phyloP scores from a whole-genome alignment of 2,329 filamentous ascomycete genomes.

The Pezicula radicicola region DNA sequence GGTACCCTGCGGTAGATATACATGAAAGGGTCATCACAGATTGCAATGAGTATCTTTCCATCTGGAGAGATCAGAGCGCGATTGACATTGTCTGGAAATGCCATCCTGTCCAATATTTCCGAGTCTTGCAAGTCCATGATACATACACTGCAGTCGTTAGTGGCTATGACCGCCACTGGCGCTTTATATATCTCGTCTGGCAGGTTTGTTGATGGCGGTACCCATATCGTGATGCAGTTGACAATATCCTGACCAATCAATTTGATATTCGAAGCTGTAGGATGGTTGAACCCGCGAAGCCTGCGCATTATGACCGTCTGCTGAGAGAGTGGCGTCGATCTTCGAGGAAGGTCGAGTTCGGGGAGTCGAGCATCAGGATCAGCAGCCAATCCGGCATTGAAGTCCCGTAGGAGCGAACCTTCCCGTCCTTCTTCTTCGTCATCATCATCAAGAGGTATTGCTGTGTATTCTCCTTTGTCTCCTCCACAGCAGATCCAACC shows the following conservation, averaged over 20 bases:
- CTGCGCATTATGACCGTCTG: constrained; percentile 7
- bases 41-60: constrained; percentile 73
- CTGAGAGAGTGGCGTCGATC: constrained; percentile 7
- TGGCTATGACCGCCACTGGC: constrained; percentile 71
- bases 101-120: constrained; percentile 65
- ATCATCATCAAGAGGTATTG: constrained; percentile 21
- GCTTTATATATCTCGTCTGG: constrained; percentile 40
- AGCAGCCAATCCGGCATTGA: constrained; percentile 16
- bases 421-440: constrained; percentile 1
- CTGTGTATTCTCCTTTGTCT: constrained; percentile 76
- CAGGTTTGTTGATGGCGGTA: constrained; percentile 37
- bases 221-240: constrained; percentile 66
- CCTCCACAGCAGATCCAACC: constrained; percentile 92
- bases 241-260: constrained; percentile 59
- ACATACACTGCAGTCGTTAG: constrained; percentile 88
- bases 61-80: constrained; percentile 92
- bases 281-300: constrained; percentile 10
- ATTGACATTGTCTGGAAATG: constrained; percentile 84
- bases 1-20: constrained; percentile 69
- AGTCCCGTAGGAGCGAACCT: constrained; percentile 1
- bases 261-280: constrained; percentile 43
- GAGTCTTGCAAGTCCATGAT: constrained; percentile 74
- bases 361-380: constrained; percentile 57
- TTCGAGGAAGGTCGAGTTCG: constrained; percentile 35
- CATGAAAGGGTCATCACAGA: constrained; percentile 82